These are phyloP conservation scores for Aureobasidium mangrovei DNA, from an alignment of 2,329 filamentous ascomycete genomes.

Conservation along the genomic window DNA sequence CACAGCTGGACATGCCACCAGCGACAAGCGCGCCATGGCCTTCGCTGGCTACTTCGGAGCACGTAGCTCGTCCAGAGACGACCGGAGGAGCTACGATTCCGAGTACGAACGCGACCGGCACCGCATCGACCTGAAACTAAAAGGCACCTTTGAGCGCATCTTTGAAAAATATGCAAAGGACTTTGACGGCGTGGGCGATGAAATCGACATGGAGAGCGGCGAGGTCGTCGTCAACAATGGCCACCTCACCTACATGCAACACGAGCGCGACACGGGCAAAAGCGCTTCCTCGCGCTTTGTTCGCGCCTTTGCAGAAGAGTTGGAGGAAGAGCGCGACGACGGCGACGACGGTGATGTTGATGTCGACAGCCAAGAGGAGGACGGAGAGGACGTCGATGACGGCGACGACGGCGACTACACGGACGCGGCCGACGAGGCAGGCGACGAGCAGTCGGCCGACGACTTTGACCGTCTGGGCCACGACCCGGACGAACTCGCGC, in stretches of 20 bases:
- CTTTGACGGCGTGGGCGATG: conserved; percentile 75
- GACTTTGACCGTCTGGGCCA: conserved; percentile 17
- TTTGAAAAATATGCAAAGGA: conserved; percentile 82
- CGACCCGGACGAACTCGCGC: neutral
- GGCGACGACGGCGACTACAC: conserved; percentile 8
- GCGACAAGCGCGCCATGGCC: conserved; percentile 5
- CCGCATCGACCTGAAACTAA: conserved; percentile 60
- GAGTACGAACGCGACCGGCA: conserved; percentile 41
- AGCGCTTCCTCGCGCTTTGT: conserved; percentile 24
- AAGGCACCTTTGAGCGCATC: conserved; percentile 77
- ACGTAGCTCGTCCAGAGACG: conserved; percentile 1
- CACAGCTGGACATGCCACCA: neutral
- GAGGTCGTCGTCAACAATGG: conserved; percentile 86
- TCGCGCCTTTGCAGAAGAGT: conserved; percentile 23
- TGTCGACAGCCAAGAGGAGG: conserved; percentile 3
- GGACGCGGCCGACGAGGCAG: conserved; percentile 4
- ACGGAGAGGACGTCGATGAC: conserved; percentile 14
- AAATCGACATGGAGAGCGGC: conserved; percentile 77
- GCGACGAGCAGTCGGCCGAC: conserved; percentile 13
- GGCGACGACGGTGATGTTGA: conserved; percentile 28
- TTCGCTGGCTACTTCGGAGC: neutral
- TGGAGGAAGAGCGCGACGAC: conserved; percentile 25
- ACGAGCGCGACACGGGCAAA: conserved; percentile 45
- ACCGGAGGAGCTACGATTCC: neutral
- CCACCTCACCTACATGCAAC: conserved; percentile 58